Base-by-base conservation (phyloP, 192 early-diverging fungal genomes). In the Backusella liffmaniae region DNA sequence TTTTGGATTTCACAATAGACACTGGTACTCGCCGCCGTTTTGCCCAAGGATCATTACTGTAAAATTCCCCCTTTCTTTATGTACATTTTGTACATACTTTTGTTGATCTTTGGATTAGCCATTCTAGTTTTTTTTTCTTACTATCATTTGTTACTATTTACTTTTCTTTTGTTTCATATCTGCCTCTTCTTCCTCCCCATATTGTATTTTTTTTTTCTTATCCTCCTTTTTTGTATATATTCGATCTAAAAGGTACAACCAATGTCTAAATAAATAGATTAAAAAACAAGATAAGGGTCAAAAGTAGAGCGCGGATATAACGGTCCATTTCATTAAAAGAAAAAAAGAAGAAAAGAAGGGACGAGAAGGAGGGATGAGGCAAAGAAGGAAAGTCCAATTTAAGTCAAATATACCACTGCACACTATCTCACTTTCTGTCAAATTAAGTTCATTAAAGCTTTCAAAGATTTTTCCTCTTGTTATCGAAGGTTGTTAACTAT, bases 1-100 rank as follows among this genome's bases (percentile, higher is more conserved):
- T 98, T 13, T 82, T 95, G 26, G 94, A 97, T 76, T 97, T 91
- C 77, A 83, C 89, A 13, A 91, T 98, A n/a, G 95, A 98, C 71
- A 92, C 92, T 6, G 84, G 92, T 41, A 87, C 84, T 10, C 87
- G 96, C 34, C 82, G 96, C 67, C 91, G 93, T 72, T 98, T 98
- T 76, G 88, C 94, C 1, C 87, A 88, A 71, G 95, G 93, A 18
- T 89, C 91, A 39, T 84, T 95, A 51, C 86, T 95, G 32, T 97
- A 87, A 85, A 30, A 26, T 29, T 62, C 56, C 26, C n/a, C 21
- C 12, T 62, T 23, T 29, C 56, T 62, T 29, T 29, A 62, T 62
- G 21, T 62, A 9, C 9, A 8, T 21, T 9, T 56, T 4, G n/a
- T 62, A 29, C 4, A 4, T 62, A 62, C 12, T 62, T 62, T 12